Conservation (phyloP, 371 early-diverging fungal genomes). For the Mortierella sp. region DNA sequence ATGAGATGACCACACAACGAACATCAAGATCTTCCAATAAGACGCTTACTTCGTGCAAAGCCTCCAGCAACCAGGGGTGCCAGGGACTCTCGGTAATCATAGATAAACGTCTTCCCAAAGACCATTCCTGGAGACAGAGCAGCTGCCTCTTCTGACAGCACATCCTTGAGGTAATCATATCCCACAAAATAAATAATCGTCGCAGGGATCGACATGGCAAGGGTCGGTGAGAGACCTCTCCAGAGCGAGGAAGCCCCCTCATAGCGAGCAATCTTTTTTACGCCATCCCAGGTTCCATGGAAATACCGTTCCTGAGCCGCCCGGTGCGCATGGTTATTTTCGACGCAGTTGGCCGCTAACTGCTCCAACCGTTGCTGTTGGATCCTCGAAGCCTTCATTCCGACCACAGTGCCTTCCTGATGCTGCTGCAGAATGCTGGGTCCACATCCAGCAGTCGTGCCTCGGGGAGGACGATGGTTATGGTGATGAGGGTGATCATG, state of each 20-base stretch:
- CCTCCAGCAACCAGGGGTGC: slow-evolving; percentile 88
- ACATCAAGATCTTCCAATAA: background rate
- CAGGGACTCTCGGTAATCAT: slow-evolving; percentile 32
- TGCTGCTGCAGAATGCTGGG: slow-evolving; percentile 50
- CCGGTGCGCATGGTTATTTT: slow-evolving; percentile 36
- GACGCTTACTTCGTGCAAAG: slow-evolving; percentile 77
- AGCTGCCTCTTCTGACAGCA: slow-evolving; percentile 49
- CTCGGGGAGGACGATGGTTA: slow-evolving; percentile 29
- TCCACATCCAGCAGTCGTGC: slow-evolving; percentile 35
- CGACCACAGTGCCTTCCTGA: slow-evolving; percentile 50
- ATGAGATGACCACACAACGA: background rate
- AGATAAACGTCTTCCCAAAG: slow-evolving; percentile 49
- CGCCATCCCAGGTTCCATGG: slow-evolving; percentile 73
- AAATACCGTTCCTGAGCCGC: slow-evolving; percentile 50
- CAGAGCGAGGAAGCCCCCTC: slow-evolving; percentile 88
- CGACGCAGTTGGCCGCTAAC: slow-evolving; percentile 51
- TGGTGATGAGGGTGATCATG: slow-evolving; percentile 23
- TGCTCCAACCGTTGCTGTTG: slow-evolving; percentile 51
- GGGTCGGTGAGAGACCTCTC: slow-evolving; percentile 90
- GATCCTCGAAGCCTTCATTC: slow-evolving; percentile 36
- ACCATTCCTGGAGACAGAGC: slow-evolving; percentile 16
- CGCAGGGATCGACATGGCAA: slow-evolving; percentile 92
- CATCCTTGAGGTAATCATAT: slow-evolving; percentile 87
- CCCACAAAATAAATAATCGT: slow-evolving; percentile 96
- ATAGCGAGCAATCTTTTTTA: slow-evolving; percentile 80